These are phyloP conservation scores for Wickerhamiella australiensis DNA, from an alignment of 805 yeast species.

Conservation along the genomic window DNA sequence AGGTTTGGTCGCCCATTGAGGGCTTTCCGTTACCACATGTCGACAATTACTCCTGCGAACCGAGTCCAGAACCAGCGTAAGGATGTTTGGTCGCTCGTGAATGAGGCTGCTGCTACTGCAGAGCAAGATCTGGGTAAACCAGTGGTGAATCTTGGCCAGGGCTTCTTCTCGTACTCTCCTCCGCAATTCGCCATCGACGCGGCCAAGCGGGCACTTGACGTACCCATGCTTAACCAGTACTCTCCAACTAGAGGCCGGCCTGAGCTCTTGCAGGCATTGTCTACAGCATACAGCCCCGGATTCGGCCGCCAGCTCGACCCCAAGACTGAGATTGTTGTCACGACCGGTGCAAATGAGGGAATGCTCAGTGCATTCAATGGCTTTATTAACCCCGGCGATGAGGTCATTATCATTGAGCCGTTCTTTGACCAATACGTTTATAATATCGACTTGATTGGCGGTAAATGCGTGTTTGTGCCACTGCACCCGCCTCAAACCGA, in stretches of 20 bases:
- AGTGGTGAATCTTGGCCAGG: slow-evolving; percentile 86
- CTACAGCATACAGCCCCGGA: slow-evolving; percentile 56
- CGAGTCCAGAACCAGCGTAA: slow-evolving; percentile 38
- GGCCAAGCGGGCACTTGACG: slow-evolving; percentile 59
- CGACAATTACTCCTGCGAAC: slow-evolving; percentile 12
- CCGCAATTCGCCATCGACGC: slow-evolving; percentile 86
- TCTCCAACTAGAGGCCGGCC: slow-evolving; percentile 87
- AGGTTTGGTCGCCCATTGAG: neutral
- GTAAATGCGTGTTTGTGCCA: slow-evolving; percentile 76
- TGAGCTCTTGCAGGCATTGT: slow-evolving; percentile 53
- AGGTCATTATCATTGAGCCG: slow-evolving; percentile 92
- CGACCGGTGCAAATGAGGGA: slow-evolving; percentile 97
- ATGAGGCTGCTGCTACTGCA: slow-evolving; percentile 86
- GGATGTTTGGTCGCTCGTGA: slow-evolving; percentile 91
- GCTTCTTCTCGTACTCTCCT: slow-evolving; percentile 92
- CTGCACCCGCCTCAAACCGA: slow-evolving; percentile 73
- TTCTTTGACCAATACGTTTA: slow-evolving; percentile 95
- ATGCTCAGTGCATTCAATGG: slow-evolving; percentile 77
- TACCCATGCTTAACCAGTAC: slow-evolving; percentile 76
- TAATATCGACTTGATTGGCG: slow-evolving; percentile 88
- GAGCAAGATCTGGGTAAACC: slow-evolving; percentile 56
- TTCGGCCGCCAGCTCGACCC: slow-evolving; percentile 47
- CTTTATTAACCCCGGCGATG: slow-evolving; percentile 76
- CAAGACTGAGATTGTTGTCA: slow-evolving; percentile 55
- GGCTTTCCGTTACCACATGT: slow-evolving; percentile 7